Evolutionary conservation across 2,329 filamentous ascomycete species (phyloP), one percentile per base, ranked within the genome.

Genomic region (Penicillium sp.): DNA sequence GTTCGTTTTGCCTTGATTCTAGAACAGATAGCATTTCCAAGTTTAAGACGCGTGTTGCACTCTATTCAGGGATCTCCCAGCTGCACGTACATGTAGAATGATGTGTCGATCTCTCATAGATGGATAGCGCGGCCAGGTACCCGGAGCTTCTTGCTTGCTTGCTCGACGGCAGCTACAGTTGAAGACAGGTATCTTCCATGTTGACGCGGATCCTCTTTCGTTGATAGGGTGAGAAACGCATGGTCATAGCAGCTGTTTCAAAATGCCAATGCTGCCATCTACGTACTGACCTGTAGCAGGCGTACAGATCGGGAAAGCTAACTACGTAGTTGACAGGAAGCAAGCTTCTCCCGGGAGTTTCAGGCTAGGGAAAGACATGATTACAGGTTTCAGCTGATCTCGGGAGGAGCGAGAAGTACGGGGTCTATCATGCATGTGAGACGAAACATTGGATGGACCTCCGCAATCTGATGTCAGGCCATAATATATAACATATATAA

Each of bases 371-470:
- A 23, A 28, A 45, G n/a, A 52, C 7, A 24, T 18, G 6, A 45
- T 33, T 51, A 16, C 40, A 52, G 12, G 40, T 52, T 52, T 46
- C 50, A 35, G 26, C 50, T 52, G 40, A 46, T 24, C 5, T 21
- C 18, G 40, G 24, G n/a, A 45, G 42, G 20, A 24, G 21, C 38
- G n/a, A 40, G 16, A 40, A 18, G 26, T 28, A 18, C 8, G 35
- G n/a, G 11, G 16, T 40, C 12, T 40, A 40, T 28, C 4, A 8
- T 28, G 8, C 26, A 28, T 28, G 26, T 11, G 8, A 30, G 12
- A 30, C 28, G 8, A 30, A 30, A 30, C 8, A 5, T 30, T 30
- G 28, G 7, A 3, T 42, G 14, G 38, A 42, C 8, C 38, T n/a
- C 18, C 11, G 38, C 2, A 42, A 21, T 9, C 18, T 21, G 38